Base-by-base conservation (phyloP, 768 basidiomycete genomes). In the Pluteus cervinus region DNA sequence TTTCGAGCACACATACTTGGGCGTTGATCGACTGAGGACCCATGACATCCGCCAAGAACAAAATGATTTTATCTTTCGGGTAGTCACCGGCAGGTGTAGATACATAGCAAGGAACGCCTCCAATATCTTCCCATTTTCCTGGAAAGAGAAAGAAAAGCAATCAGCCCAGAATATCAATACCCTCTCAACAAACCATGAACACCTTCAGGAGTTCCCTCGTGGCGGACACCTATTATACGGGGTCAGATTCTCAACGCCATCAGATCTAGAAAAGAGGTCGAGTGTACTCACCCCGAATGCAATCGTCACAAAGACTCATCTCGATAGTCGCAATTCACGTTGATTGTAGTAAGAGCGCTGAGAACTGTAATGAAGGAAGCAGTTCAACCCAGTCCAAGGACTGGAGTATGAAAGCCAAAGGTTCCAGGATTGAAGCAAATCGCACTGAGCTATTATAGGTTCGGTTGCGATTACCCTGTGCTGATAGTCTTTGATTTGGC, bases 51-150 rank as follows among this genome's bases (percentile, higher is more conserved):
- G 73, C 39, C 17, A 81, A 51, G 60, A 63, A 73, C 18, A 82
- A 63, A 33, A 81, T 37, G 18, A 67, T 73, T 51, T 78, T 80
- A 45, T 71, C 65, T 54, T 75, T 72, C 36, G 69, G 56, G 42
- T 74, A 77, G 25, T 70, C 68, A n/a, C n/a, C n/a, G n/a, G n/a
- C n/a, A 10, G 80, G 80, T 1, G 70, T 75, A 1, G 72, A 69
- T 34, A 78, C 62, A 42, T 82, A 81, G 44, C 57, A 62, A 6
- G 58, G 51, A 31, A 78, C 62, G 3, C 74, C 76, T 16, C 54
- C 62, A 40, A 79, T 63, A 17, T 49, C 43, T 44, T 73, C 67
- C 48, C 61, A 54, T 49, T 63, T 65, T 17, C 78, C 78, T 79
- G 37, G n/a, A 29, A 17, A 43, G n/a, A n/a, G n/a, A n/a, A n/a